Conservation (phyloP, 73 alveolate genomes). For the Symbiodinium pilosum region DNA sequence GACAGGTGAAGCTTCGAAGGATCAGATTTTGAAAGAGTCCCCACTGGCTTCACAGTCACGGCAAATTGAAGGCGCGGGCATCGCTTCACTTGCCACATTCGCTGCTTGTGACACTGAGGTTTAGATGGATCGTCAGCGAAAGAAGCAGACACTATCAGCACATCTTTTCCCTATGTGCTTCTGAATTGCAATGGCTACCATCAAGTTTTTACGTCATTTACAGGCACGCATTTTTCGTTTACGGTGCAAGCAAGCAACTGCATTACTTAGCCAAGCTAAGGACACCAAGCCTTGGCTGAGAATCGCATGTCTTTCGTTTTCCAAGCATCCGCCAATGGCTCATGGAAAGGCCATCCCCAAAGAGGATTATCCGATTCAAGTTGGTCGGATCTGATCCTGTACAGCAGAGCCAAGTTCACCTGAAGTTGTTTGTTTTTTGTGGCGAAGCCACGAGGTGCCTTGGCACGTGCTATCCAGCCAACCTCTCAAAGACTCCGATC, state of each 20-base stretch:
- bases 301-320: not conserved
- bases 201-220: too few species aligned
- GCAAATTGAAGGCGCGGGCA: not conserved
- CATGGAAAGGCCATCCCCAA: not conserved
- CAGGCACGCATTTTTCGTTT: too few species aligned
- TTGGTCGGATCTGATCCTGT: not conserved
- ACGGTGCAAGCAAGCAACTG: too few species aligned
- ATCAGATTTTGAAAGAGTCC: not conserved
- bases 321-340: not conserved
- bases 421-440: not conserved
- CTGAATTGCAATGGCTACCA: not conserved
- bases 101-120: not conserved
- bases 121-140: not conserved
- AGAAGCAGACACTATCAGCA: not conserved
- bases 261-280: too few species aligned
- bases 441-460: slow-evolving; percentile 1
- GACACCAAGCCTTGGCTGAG: slow-evolving; percentile 6
- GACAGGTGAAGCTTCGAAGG: not conserved
- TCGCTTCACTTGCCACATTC: not conserved
- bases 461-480: not conserved
- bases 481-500: not conserved
- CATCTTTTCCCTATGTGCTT: not conserved
- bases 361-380: not conserved
- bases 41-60: not conserved
- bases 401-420: too few species aligned